Evolutionary conservation across 202 grass and related monocot genomes (phyloP).

Genomic region (Miscanthus sacchariflorus): DNA sequence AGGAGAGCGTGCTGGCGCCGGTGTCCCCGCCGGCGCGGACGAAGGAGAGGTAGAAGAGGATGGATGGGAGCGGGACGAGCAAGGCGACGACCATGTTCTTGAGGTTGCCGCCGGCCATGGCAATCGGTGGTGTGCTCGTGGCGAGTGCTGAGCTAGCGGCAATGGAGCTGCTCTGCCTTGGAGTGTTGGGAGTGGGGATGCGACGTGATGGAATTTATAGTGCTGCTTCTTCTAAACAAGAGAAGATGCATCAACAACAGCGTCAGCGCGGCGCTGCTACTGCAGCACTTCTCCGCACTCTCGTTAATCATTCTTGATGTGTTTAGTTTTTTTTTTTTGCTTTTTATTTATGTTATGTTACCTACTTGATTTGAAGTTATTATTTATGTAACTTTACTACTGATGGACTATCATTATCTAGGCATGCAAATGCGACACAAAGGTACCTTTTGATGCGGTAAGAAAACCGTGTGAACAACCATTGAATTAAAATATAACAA

Average conservation of each 20-base stretch:
- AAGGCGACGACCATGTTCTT: constrained; percentile 75
- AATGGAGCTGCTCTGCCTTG: neutral
- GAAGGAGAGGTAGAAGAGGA: constrained; percentile 83
- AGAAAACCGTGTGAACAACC: too few species aligned
- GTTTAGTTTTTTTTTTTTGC: neutral
- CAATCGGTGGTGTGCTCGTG: neutral
- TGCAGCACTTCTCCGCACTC: neutral
- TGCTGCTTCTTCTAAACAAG: too few species aligned
- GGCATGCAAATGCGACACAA: too few species aligned
- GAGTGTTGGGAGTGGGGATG: neutral
- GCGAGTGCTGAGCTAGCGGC: neutral
- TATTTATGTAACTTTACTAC: too few species aligned
- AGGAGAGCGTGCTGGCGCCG: constrained; percentile 24
- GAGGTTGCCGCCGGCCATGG: constrained; percentile 56
- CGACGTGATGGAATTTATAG: constrained; percentile 4
- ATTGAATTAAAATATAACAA: too few species aligned
- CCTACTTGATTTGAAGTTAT: neutral
- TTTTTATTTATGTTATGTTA: too few species aligned
- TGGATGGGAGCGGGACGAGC: constrained; percentile 79
- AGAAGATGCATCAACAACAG: too few species aligned
- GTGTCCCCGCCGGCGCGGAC: constrained; percentile 33
- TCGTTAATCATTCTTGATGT: neutral
- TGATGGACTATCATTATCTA: too few species aligned
- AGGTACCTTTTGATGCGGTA: too few species aligned
- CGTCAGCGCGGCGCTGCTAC: neutral